Percentiles rank a stretch among this genome's conserved stretches.
Evolutionary conservation across 768 basidiomycete genomes (phyloP).

Genomic region (Macrolepiota fuliginosa): DNA sequence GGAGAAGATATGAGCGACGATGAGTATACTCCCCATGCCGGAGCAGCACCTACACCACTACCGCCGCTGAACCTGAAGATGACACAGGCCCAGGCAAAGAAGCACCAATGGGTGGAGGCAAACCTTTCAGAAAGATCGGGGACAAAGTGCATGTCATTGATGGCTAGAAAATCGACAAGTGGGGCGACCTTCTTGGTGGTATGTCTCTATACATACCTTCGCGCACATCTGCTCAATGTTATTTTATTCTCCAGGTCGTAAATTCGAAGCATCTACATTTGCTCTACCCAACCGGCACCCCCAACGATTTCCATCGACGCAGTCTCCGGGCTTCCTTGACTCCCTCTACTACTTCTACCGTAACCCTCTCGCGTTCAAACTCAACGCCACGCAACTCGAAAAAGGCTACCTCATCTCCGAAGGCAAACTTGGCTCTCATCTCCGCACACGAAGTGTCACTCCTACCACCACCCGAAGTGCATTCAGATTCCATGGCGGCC

Average conservation of each 20-base stretch:
- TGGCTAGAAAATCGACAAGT: constrained; percentile 84
- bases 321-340: constrained; percentile 90
- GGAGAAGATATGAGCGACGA: constrained; percentile 33
- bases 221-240: constrained; percentile 8
- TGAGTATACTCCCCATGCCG: constrained; percentile 26
- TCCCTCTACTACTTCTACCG: constrained; percentile 98
- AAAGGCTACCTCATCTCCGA: constrained; percentile 89
- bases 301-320: constrained; percentile 92
- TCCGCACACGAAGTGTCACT: constrained; percentile 90
- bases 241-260: constrained; percentile 53
- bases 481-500: constrained; percentile 88
- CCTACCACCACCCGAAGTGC: constrained; percentile 90
- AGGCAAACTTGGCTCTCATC: constrained; percentile 85
- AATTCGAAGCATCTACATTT: constrained; percentile 89
- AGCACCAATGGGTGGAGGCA: constrained; percentile 51
- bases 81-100: constrained; percentile 37
- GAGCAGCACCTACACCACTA: too few relatives aligned
- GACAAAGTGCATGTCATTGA: constrained; percentile 77
- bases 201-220: constrained; percentile 22
- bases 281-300: constrained; percentile 83
- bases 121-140: constrained; percentile 71
- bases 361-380: constrained; percentile 86
- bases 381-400: constrained; percentile 85
- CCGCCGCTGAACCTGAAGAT: constrained; percentile 25
- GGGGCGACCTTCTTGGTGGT: constrained; percentile 87